phyloP scores from a whole-genome alignment of 495 filamentous ascomycete species.

The Podospora sp. region DNA sequence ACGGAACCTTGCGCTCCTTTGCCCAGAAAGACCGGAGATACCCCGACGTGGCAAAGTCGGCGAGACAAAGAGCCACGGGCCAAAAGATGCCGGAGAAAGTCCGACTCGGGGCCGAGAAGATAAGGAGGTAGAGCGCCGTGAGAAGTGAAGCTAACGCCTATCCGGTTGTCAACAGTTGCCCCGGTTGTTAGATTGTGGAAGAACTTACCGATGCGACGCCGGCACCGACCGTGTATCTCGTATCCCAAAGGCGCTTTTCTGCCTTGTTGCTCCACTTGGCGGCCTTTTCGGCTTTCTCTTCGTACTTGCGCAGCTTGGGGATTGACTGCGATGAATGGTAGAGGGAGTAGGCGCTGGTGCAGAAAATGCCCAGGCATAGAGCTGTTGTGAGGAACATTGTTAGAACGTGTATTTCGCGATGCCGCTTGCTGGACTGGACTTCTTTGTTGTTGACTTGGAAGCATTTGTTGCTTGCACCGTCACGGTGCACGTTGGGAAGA shows the following conservation, averaged over 20 bases:
- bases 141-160: constrained; percentile 26
- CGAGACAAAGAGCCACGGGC: constrained; percentile 15
- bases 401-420: background rate
- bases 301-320: constrained; percentile 31
- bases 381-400: background rate
- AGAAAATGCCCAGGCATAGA: background rate
- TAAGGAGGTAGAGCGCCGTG: constrained; percentile 7
- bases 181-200: background rate
- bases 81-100: constrained; percentile 13
- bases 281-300: constrained; percentile 27
- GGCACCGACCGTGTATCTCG: constrained; percentile 29
- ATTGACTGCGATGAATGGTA: constrained; percentile 26
- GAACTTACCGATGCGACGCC: constrained; percentile 22
- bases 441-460: background rate
- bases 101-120: constrained; percentile 17
- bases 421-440: background rate
- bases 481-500: no score
- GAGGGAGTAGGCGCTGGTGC: background rate
- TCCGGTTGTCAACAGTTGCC: no score
- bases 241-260: constrained; percentile 28
- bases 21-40: constrained; percentile 31
- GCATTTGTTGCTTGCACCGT: no score
- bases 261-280: constrained; percentile 31
- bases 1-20: constrained; percentile 28
- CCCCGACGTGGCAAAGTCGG: constrained; percentile 9